Percentiles rank a stretch among this genome's conserved stretches.
Evolutionary conservation across 495 filamentous ascomycete genomes (phyloP).

Genomic region (Daldinia loculata): DNA sequence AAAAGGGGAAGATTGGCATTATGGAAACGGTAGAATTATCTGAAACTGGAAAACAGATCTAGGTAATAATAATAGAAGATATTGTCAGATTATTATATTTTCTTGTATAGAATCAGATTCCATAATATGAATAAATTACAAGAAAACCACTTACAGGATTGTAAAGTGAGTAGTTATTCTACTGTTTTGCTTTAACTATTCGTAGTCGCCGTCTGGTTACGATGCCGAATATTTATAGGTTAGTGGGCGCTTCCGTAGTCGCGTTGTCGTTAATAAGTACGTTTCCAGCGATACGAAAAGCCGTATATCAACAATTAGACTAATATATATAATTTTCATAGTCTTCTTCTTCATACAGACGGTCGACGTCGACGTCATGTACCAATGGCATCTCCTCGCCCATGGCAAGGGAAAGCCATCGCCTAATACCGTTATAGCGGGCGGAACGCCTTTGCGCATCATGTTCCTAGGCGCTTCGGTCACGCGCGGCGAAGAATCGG

Average conservation of each 20-base stretch:
- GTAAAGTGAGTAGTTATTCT: constrained; percentile 2
- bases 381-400: constrained; percentile 27
- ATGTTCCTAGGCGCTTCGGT: constrained; percentile 46
- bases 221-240: constrained; percentile 27
- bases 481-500: constrained; percentile 44
- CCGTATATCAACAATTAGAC: not conserved
- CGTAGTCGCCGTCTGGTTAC: not conserved
- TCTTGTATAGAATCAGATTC: not conserved
- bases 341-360: constrained; percentile 25
- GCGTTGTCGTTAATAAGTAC: constrained; percentile 28
- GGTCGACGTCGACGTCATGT: constrained; percentile 37
- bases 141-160: constrained; percentile 2
- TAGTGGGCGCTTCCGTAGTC: constrained; percentile 11
- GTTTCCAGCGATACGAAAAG: not conserved
- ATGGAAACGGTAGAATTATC: not conserved
- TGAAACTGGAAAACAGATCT: not conserved
- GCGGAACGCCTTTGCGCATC: constrained; percentile 38
- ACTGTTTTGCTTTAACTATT: constrained; percentile 5
- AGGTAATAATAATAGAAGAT: not conserved
- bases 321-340: constrained; percentile 1
- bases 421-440: constrained; percentile 23
- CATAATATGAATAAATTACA: constrained; percentile 22
- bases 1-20: not conserved
- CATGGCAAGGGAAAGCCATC: constrained; percentile 5
- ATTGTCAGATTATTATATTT: not conserved